A percentile compares a stretch with the other conserved stretches of the same genome.
These are phyloP conservation scores for Cladophialophora psammophila DNA, from an alignment of 2,329 filamentous ascomycete genomes.

Conservation along the genomic window DNA sequence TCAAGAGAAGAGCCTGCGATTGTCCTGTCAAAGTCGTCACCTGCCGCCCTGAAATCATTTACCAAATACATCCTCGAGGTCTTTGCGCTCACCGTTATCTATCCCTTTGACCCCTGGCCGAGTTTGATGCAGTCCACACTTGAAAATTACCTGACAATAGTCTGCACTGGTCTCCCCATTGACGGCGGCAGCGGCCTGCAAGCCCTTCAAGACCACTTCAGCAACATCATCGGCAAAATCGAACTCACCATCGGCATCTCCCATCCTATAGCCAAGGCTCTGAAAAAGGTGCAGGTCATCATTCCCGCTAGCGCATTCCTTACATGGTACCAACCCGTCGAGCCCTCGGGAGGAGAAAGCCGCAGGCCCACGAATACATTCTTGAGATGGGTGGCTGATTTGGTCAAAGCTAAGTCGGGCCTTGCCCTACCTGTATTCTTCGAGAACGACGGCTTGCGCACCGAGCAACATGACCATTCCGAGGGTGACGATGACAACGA, in stretches of 20 bases:
- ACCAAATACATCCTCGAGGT: constrained; percentile 25
- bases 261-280: constrained; percentile 31
- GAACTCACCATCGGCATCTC: constrained; percentile 35
- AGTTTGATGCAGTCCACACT: constrained; percentile 28
- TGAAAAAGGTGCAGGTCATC: constrained; percentile 36
- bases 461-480: not conserved
- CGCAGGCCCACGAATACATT: constrained; percentile 6
- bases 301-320: constrained; percentile 18
- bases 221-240: constrained; percentile 30
- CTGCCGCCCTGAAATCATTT: constrained; percentile 24
- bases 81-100: constrained; percentile 29
- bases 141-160: constrained; percentile 22
- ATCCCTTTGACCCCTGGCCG: constrained; percentile 18
- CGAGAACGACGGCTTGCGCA: not conserved
- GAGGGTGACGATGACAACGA: constrained; percentile 1
- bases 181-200: not conserved
- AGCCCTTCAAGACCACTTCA: constrained; percentile 12
- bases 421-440: constrained; percentile 16
- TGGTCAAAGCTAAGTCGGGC: constrained; percentile 28
- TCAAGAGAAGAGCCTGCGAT: constrained; percentile 17
- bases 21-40: constrained; percentile 31
- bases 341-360: not conserved
- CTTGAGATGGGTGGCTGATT: constrained; percentile 23
- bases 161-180: constrained; percentile 12
- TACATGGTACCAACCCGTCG: constrained; percentile 18